Evolutionary conservation across 1,139 yeast species (phyloP).

Genomic region (Pneumocystis wakefieldiae): DNA sequence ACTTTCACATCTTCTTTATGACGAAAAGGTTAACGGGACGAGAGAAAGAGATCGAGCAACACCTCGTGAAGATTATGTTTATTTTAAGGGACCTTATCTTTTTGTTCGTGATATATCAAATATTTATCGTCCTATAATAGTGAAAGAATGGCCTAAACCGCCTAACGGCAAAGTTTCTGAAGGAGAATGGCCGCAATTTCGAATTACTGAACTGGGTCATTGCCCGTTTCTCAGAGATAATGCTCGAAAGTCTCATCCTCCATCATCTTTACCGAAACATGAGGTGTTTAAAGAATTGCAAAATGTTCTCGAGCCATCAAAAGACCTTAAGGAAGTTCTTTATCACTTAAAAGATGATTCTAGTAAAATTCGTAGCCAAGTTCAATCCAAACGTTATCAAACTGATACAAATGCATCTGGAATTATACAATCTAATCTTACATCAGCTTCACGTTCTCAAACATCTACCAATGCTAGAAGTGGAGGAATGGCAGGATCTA

Average conservation of each 20-base stretch:
- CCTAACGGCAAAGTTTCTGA: constrained; percentile 30
- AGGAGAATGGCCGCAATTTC: constrained; percentile 39
- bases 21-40: constrained; percentile 71
- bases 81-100: constrained; percentile 61
- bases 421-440: constrained; percentile 5
- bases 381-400: constrained; percentile 3
- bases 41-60: constrained; percentile 81
- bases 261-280: background rate
- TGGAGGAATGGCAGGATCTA: constrained; percentile 57
- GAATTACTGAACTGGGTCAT: constrained; percentile 30
- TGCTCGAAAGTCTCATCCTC: background rate
- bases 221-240: constrained; percentile 54
- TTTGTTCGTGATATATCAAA: constrained; percentile 73
- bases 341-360: background rate
- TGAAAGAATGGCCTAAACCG: constrained; percentile 56
- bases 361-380: background rate
- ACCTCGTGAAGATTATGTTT: constrained; percentile 67
- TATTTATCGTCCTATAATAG: constrained; percentile 63
- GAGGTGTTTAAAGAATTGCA: background rate
- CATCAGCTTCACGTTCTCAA: constrained; percentile 6
- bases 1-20: constrained; percentile 55
- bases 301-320: background rate
- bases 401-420: constrained; percentile 7
- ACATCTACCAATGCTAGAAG: constrained; percentile 24
- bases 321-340: background rate